A percentile compares a stretch with the other conserved stretches of the same genome.
phyloP scores from a whole-genome alignment of 306 rosid genomes.

The Pyrus pyrifolia region DNA sequence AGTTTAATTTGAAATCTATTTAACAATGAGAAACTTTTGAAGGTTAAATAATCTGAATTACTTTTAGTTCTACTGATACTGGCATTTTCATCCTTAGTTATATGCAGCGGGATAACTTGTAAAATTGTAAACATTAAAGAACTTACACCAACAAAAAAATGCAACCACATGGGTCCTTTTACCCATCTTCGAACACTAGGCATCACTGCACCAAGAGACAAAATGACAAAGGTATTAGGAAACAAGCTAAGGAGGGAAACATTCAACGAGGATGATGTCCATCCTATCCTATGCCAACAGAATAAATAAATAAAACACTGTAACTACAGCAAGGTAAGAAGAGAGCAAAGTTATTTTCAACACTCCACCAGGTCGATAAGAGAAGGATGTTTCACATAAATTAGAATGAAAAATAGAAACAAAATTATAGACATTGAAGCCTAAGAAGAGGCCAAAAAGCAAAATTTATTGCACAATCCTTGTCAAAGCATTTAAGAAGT shows the following conservation, averaged over 20 bases:
- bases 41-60: not conserved
- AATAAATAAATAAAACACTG: not conserved
- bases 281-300: not conserved
- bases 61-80: not conserved
- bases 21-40: not conserved
- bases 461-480: not conserved
- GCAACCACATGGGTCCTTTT: conserved; percentile 96
- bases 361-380: not conserved
- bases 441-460: not conserved
- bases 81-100: not conserved
- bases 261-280: too few species aligned
- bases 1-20: not conserved
- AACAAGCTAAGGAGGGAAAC: too few species aligned
- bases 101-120: not conserved
- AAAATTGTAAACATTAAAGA: conserved; percentile 5
- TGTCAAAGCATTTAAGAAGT: not conserved
- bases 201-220: conserved; percentile 59
- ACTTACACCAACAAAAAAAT: conserved; percentile 85
- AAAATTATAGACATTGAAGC: not conserved
- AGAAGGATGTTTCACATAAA: not conserved
- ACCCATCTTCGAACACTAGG: conserved; percentile 55
- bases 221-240: conserved; percentile 2
- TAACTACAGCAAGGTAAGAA: not conserved
- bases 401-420: not conserved
- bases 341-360: not conserved